Evolutionary conservation across 108 stramenopile species (phyloP).

Genomic region (Discostella stelligeroides): DNA sequence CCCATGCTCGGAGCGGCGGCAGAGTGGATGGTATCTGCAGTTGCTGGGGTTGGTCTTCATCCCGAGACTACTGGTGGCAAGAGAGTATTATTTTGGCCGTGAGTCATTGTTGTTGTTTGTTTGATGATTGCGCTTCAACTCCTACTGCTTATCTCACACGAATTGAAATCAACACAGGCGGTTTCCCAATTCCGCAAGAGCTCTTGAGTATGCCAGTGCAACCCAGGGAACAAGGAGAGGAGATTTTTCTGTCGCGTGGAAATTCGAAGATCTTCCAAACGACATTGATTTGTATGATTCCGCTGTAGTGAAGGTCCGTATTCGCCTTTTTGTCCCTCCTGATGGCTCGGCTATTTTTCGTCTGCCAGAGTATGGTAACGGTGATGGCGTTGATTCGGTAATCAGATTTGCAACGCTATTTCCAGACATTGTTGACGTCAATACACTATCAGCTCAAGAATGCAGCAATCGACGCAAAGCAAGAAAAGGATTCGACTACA

Average conservation of each 20-base stretch:
- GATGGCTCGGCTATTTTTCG: constrained; percentile 45
- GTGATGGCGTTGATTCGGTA: constrained; percentile 36
- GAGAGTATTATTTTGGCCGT: constrained; percentile 45
- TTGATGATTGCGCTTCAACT: no score
- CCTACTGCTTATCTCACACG: no score
- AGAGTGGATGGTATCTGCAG: constrained; percentile 55
- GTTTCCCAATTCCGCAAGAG: constrained; percentile 41
- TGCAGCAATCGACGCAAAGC: constrained; percentile 31
- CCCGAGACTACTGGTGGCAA: constrained; percentile 37
- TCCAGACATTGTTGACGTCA: constrained; percentile 33
- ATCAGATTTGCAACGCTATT: constrained; percentile 30
- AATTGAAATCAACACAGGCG: no score
- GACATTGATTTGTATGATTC: constrained; percentile 23
- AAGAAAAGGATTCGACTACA: constrained; percentile 44
- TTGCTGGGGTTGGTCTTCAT: constrained; percentile 46
- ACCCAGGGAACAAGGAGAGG: constrained; percentile 49
- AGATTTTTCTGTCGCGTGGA: constrained; percentile 50
- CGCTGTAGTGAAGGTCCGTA: constrained; percentile 22
- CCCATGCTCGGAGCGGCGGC: constrained; percentile 59
- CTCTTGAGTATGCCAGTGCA: constrained; percentile 34
- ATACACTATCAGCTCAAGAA: constrained; percentile 23
- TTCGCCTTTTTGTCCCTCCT: constrained; percentile 44
- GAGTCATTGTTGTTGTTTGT: no score
- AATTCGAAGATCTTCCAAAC: constrained; percentile 25
- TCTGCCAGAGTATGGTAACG: constrained; percentile 45